Percentiles rank a stretch among this genome's conserved stretches.
Conservation (phyloP, 768 basidiomycete genomes). For the Chlorophyllum brunneum region DNA sequence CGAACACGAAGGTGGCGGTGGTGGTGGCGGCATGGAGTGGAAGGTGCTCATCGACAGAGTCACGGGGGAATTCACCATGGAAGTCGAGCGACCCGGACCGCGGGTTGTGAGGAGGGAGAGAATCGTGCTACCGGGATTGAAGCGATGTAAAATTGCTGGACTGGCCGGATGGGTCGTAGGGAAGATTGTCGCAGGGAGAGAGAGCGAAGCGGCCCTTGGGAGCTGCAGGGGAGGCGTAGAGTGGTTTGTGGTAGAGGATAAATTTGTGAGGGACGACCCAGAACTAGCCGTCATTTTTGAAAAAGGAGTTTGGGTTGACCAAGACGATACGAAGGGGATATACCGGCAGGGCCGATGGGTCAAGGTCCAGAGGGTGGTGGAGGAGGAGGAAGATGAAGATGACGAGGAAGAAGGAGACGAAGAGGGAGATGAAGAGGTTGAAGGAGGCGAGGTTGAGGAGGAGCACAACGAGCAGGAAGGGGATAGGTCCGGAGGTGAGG, state of each 20-base stretch:
- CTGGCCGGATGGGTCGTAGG: conserved; percentile 21
- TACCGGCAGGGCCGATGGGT: conserved; percentile 22
- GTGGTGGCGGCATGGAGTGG: not conserved
- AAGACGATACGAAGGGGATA: conserved; percentile 7
- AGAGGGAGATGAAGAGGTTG: conserved; percentile 21
- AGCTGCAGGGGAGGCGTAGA: conserved; percentile 26
- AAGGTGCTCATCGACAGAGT: conserved; percentile 16
- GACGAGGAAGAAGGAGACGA: conserved; percentile 24
- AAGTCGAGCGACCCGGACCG: conserved; percentile 15
- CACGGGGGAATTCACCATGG: not conserved
- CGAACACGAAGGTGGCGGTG: conserved; percentile 28
- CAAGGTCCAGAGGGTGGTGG: conserved; percentile 25
- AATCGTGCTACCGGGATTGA: conserved; percentile 24
- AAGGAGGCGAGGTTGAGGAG: conserved; percentile 17
- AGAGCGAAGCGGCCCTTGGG: conserved; percentile 8
- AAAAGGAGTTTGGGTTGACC: conserved; percentile 26
- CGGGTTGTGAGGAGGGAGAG: conserved; percentile 1
- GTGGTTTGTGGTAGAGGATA: conserved; percentile 28
- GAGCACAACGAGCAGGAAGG: not conserved
- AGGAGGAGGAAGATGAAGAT: conserved; percentile 22
- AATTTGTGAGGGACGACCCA: conserved; percentile 26
- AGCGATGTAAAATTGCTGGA: conserved; percentile 26
- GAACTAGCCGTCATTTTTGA: conserved; percentile 36
- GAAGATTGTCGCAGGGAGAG: conserved; percentile 2
- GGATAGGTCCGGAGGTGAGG: not conserved